A percentile compares a stretch with the other conserved stretches of the same genome.
phyloP scores from a whole-genome alignment of 805 yeast genomes.

The Yamadazyma tumulicola region DNA sequence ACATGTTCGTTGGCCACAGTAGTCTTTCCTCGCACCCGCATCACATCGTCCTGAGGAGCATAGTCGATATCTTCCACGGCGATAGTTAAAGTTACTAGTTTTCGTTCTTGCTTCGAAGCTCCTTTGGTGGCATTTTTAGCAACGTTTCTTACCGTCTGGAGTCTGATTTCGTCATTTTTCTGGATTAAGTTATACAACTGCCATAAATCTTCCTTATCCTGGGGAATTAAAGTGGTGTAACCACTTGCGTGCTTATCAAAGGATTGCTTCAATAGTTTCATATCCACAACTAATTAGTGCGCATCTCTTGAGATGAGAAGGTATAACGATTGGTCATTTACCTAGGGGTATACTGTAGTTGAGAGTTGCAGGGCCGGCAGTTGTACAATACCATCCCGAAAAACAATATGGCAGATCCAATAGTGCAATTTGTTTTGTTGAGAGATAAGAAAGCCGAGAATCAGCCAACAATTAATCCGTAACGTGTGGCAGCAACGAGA shows the following conservation, averaged over 20 bases:
- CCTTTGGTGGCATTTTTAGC: constrained; percentile 34
- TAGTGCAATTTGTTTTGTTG: too few relatives aligned
- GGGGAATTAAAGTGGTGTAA: constrained; percentile 55
- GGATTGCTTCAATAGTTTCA: constrained; percentile 53
- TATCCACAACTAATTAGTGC: too few relatives aligned
- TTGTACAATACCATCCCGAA: too few relatives aligned
- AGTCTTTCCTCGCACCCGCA: constrained; percentile 80
- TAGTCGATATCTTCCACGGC: constrained; percentile 70
- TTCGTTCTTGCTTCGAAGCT: constrained; percentile 56
- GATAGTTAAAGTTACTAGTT: constrained; percentile 45
- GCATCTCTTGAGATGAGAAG: too few relatives aligned
- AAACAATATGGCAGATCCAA: too few relatives aligned
- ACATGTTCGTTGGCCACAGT: constrained; percentile 67
- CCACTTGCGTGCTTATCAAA: constrained; percentile 18
- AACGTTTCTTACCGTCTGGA: constrained; percentile 67
- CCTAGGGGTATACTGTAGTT: too few relatives aligned
- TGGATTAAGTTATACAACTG: constrained; percentile 76
- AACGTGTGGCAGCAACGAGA: too few relatives aligned
- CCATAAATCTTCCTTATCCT: constrained; percentile 92
- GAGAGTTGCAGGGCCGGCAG: too few relatives aligned
- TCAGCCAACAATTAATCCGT: too few relatives aligned
- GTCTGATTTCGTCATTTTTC: constrained; percentile 68
- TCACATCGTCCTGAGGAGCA: constrained; percentile 68
- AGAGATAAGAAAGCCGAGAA: too few relatives aligned
- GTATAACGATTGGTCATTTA: too few relatives aligned